These are phyloP conservation scores for Xanthoconium stramineum DNA, from an alignment of 768 basidiomycete genomes.

Conservation along the genomic window DNA sequence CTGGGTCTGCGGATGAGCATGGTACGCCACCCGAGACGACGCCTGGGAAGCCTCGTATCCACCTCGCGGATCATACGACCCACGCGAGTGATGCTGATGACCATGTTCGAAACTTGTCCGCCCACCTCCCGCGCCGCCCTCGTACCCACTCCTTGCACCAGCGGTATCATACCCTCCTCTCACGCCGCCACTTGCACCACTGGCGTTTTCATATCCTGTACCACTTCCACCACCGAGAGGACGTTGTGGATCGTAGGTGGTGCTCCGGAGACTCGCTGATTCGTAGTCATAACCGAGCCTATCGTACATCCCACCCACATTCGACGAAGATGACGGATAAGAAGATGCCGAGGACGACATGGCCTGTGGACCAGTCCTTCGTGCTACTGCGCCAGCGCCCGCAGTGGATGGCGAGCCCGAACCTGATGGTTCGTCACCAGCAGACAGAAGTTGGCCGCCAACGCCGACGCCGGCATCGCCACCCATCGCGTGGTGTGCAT, in stretches of 20 bases:
- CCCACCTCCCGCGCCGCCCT: slow-evolving; percentile 10
- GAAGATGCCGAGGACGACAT: slow-evolving; percentile 15
- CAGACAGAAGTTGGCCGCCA: slow-evolving; percentile 21
- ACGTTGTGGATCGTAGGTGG: slow-evolving; percentile 23
- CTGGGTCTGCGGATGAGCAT: slow-evolving; percentile 16
- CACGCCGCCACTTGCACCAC: slow-evolving; percentile 8
- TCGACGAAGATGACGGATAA: slow-evolving; percentile 18
- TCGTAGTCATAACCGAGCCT: slow-evolving; percentile 24
- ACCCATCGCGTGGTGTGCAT: slow-evolving; percentile 13
- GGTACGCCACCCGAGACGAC: slow-evolving; percentile 19
- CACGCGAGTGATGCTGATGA: slow-evolving; percentile 27
- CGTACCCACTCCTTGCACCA: slow-evolving; percentile 20
- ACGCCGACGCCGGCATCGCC: slow-evolving; percentile 6
- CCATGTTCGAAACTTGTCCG: slow-evolving; percentile 23
- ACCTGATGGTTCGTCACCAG: slow-evolving; percentile 12
- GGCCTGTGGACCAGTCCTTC: slow-evolving; percentile 15
- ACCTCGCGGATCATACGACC: slow-evolving; percentile 24
- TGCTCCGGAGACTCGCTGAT: slow-evolving; percentile 8
- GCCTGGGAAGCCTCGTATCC: slow-evolving; percentile 26
- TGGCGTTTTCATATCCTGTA: slow-evolving; percentile 16
- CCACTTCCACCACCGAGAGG: slow-evolving; percentile 3
- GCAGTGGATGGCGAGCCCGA: slow-evolving; percentile 5
- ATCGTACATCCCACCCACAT: slow-evolving; percentile 19
- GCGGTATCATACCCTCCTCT: slow-evolving; percentile 23
- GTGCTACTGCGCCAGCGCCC: background rate